These are phyloP conservation scores for Pythium vanterpoolii DNA, from an alignment of 352 stramenopile species.

Conservation along the genomic window DNA sequence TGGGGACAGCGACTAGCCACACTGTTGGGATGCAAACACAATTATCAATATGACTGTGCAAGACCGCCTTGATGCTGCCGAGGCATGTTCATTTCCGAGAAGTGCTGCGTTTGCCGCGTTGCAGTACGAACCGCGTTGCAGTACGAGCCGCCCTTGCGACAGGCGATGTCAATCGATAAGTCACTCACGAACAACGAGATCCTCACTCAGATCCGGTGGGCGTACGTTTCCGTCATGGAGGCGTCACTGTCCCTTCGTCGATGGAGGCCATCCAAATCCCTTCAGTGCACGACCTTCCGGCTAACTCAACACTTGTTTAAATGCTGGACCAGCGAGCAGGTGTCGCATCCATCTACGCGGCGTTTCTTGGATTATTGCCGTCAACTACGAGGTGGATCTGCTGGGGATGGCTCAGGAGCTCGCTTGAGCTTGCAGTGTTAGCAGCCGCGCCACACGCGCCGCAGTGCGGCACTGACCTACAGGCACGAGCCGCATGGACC, in stretches of 20 bases:
- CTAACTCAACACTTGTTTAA: conserved; percentile 8
- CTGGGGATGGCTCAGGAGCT: conserved; percentile 29
- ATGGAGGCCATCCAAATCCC: neutral
- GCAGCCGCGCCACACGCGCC: conserved; percentile 24
- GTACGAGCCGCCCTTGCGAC: neutral
- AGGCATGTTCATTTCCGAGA: conserved; percentile 36
- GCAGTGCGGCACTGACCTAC: no score
- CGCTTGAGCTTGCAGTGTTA: conserved; percentile 38
- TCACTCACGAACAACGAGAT: conserved; percentile 33
- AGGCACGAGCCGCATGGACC: no score
- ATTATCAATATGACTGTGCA: no score
- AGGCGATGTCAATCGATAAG: conserved; percentile 20
- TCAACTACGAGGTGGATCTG: conserved; percentile 36
- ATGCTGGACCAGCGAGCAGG: conserved; percentile 28
- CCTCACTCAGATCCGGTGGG: conserved; percentile 29
- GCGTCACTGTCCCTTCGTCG: neutral
- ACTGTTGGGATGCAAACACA: no score
- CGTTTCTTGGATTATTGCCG: conserved; percentile 9
- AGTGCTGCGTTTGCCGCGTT: conserved; percentile 27
- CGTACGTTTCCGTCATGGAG: conserved; percentile 27
- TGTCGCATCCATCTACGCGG: conserved; percentile 31
- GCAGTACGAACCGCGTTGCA: conserved; percentile 19
- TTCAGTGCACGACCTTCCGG: neutral
- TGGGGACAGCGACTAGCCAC: no score
- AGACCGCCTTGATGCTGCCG: no score